A percentile compares a stretch with the other conserved stretches of the same genome.
phyloP scores from a whole-genome alignment of 2,329 filamentous ascomycete species.

The Reticulascus tulasneorum region DNA sequence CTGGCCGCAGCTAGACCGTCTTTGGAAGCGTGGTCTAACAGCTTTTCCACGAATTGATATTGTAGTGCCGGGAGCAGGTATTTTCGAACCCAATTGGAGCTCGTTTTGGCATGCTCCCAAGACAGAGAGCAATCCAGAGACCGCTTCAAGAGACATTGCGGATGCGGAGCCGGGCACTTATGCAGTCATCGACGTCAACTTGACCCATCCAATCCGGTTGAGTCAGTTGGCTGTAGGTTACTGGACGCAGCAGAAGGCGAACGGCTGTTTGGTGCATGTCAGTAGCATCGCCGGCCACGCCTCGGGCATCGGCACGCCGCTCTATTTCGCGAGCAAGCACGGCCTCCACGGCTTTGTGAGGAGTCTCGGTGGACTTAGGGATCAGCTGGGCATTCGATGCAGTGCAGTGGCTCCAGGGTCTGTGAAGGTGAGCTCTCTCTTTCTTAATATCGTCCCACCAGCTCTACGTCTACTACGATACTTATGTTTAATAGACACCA shows the following conservation, averaged over 20 bases:
- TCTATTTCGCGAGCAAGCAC: constrained; percentile 34
- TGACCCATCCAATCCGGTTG: constrained; percentile 31
- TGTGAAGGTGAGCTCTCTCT: constrained; percentile 20
- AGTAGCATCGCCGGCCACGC: constrained; percentile 30
- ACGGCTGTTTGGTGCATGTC: constrained; percentile 27
- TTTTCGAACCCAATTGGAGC: constrained; percentile 32
- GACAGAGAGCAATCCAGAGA: constrained; percentile 23
- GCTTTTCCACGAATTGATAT: constrained; percentile 28
- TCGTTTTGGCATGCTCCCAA: constrained; percentile 32
- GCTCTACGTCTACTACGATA: neutral
- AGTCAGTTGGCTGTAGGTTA: constrained; percentile 33
- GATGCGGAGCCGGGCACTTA: constrained; percentile 28
- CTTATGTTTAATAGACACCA: constrained; percentile 28
- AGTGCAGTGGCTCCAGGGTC: constrained; percentile 28
- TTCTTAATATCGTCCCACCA: neutral
- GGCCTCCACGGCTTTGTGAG: constrained; percentile 31
- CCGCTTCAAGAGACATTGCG: constrained; percentile 20
- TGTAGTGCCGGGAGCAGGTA: constrained; percentile 31
- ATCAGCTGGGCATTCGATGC: constrained; percentile 27
- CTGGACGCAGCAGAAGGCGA: constrained; percentile 26
- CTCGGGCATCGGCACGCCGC: constrained; percentile 23
- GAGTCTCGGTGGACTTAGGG: constrained; percentile 23
- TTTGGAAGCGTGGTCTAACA: constrained; percentile 24
- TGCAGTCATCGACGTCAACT: constrained; percentile 30
- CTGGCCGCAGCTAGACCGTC: constrained; percentile 27